Conservation (phyloP, 2,329 filamentous ascomycete species). For the Sordariomycetes sp. region DNA sequence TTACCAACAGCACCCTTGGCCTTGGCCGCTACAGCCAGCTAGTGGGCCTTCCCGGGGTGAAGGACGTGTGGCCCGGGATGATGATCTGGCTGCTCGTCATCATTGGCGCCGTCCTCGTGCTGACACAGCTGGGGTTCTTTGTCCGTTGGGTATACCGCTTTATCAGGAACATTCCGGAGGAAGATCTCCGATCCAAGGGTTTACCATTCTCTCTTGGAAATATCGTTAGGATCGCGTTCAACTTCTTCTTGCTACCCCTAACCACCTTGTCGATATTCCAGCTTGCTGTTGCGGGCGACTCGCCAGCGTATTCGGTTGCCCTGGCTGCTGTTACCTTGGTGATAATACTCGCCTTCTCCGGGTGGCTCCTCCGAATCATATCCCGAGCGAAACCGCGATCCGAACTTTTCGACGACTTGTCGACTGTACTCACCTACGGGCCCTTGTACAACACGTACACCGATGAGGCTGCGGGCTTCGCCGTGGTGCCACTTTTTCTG, state of each 20-base stretch:
- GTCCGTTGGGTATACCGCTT: constrained; percentile 63
- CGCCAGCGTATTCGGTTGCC: constrained; percentile 57
- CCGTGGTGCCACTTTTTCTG: constrained; percentile 72
- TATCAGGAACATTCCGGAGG: constrained; percentile 59
- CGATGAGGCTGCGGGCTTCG: constrained; percentile 83
- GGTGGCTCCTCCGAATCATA: constrained; percentile 73
- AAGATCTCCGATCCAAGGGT: constrained; percentile 85
- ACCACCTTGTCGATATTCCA: constrained; percentile 85
- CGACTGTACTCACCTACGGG: constrained; percentile 79
- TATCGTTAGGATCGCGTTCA: constrained; percentile 75
- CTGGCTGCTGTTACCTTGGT: constrained; percentile 65
- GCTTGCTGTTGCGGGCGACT: constrained; percentile 59
- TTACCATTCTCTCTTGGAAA: constrained; percentile 74
- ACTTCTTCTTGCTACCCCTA: constrained; percentile 81
- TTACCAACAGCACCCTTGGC: constrained; percentile 64
- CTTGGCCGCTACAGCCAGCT: constrained; percentile 68
- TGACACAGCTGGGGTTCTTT: constrained; percentile 67
- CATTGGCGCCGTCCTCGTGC: constrained; percentile 49
- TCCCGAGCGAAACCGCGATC: constrained; percentile 69
- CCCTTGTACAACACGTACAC: constrained; percentile 96
- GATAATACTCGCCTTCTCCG: constrained; percentile 57
- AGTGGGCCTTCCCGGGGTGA: constrained; percentile 60
- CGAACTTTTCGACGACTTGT: constrained; percentile 83
- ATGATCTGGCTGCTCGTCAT: constrained; percentile 81
- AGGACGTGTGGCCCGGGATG: constrained; percentile 90